Base-by-base conservation (phyloP, 306 rosid species). In the Cicer arietinum region DNA sequence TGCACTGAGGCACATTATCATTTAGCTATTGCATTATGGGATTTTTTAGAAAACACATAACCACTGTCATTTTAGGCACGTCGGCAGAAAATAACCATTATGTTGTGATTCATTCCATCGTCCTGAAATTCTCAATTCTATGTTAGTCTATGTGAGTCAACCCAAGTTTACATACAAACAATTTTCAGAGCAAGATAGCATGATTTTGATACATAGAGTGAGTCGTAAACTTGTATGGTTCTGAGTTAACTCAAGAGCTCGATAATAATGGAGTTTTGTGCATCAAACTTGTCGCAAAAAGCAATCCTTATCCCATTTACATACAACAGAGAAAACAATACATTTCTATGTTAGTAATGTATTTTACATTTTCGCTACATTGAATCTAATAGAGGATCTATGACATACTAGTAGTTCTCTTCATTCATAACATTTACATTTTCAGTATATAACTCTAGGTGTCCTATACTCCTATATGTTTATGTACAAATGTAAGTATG, bases 401-500 rank as follows among this genome's bases (percentile, higher is more conserved):
- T 77, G 43, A 14, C 75, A 67, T 56, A 2, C 14, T 57, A 40
- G 11, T 25, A 76, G 67, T 25, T 66, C 6, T 25, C 66, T 37
- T 3, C 41, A 67, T 76, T 76, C 48, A 54, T 10, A 14, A 50
- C 56, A 50, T 13, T 50, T 50, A 50, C 8, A 50, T 50, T n/a
- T 50, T 50, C 14, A 13, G 7, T 6, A n/a, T 13, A 50, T n/a
- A 46, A 10, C 51, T 46, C 6, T 46, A 46, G 14, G 0, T 25
- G 35, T 25, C 35, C 35, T 25, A 25, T 25, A 25, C 35, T 25
- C 35, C 35, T 25, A 25, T 0, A 25, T 25, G 51, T 45, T 45
- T 9, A 45, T 45, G 48, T 9, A 45, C 48, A 45, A 9, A 9
- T 45, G 1, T 3, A 45, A 45, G 35, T 25, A 45, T 45, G 48